These are phyloP conservation scores for Eucalyptus marginata DNA, from an alignment of 345 rosid genomes.

Conservation along the genomic window DNA sequence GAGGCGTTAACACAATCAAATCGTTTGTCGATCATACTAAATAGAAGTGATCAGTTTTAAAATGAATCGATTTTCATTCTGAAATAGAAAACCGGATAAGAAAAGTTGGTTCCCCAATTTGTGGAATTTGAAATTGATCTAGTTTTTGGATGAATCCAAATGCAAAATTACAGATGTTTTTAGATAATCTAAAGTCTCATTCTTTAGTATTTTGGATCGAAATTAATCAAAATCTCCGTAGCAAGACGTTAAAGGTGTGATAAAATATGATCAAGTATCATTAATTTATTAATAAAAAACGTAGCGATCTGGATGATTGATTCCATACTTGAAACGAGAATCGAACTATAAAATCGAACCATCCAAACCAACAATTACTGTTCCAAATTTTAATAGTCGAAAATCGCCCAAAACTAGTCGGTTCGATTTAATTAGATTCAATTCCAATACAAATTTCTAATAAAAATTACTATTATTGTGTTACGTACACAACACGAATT, in stretches of 20 bases:
- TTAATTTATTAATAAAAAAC: too few species aligned
- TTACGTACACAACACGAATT: not conserved
- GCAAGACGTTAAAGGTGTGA: accelerated
- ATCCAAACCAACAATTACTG: not conserved
- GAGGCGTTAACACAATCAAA: not conserved
- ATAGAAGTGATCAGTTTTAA: accelerated
- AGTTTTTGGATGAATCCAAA: too few species aligned
- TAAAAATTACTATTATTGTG: not conserved
- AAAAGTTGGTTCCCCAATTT: not conserved
- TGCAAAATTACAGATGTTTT: too few species aligned
- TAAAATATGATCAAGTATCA: too few species aligned
- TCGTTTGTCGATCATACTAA: not conserved
- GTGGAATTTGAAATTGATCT: not conserved
- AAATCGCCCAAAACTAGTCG: too few species aligned
- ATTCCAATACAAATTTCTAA: not conserved
- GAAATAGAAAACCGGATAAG: not conserved
- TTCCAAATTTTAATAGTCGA: too few species aligned
- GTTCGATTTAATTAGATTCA: too few species aligned
- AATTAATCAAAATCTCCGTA: not conserved
- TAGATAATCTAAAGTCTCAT: too few species aligned
- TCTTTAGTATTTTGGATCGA: not conserved
- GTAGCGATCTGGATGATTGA: accelerated
- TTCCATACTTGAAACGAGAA: accelerated
- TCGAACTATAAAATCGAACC: too few species aligned
- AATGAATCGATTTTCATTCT: accelerated